These are phyloP conservation scores for Casaregolazyma suthepensis DNA, from an alignment of 1,139 yeast genomes.

Conservation along the genomic window DNA sequence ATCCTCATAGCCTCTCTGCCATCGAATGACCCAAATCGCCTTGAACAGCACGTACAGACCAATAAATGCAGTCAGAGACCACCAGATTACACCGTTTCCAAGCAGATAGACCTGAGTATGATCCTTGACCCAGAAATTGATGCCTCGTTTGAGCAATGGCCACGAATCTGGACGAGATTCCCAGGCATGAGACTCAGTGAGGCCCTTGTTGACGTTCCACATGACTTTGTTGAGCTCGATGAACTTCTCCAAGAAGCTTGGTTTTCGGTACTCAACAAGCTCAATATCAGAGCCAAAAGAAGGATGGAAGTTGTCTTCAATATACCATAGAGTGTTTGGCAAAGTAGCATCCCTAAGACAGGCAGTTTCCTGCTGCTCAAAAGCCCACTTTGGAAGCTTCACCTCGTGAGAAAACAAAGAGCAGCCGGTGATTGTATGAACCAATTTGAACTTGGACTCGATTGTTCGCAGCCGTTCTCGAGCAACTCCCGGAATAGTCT, in stretches of 20 bases:
- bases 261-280: slow-evolving; percentile 54
- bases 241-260: slow-evolving; percentile 64
- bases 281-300: slow-evolving; percentile 40
- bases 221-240: slow-evolving; percentile 74
- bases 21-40: slow-evolving; percentile 53
- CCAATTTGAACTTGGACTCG: slow-evolving; percentile 76
- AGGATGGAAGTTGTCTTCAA: slow-evolving; percentile 61
- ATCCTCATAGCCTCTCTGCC: slow-evolving; percentile 52
- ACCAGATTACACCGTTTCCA: slow-evolving; percentile 92
- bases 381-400: slow-evolving; percentile 93
- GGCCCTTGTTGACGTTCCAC: slow-evolving; percentile 87
- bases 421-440: slow-evolving; percentile 87
- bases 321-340: slow-evolving; percentile 75
- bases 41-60: slow-evolving; percentile 50
- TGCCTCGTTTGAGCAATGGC: slow-evolving; percentile 88
- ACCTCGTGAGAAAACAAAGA: slow-evolving; percentile 80
- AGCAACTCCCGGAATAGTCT: slow-evolving; percentile 53
- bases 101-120: slow-evolving; percentile 75
- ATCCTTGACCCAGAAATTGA: slow-evolving; percentile 85
- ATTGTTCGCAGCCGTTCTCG: slow-evolving; percentile 65
- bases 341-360: slow-evolving; percentile 78
- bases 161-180: slow-evolving; percentile 85
- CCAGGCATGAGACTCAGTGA: slow-evolving; percentile 80
- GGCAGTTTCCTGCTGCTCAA: slow-evolving; percentile 94
- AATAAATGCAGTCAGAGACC: slow-evolving; percentile 63